Percentiles rank a stretch among this genome's conserved stretches.
phyloP scores from a whole-genome alignment of 306 rosid species.

The Macrotyloma uniflorum region DNA sequence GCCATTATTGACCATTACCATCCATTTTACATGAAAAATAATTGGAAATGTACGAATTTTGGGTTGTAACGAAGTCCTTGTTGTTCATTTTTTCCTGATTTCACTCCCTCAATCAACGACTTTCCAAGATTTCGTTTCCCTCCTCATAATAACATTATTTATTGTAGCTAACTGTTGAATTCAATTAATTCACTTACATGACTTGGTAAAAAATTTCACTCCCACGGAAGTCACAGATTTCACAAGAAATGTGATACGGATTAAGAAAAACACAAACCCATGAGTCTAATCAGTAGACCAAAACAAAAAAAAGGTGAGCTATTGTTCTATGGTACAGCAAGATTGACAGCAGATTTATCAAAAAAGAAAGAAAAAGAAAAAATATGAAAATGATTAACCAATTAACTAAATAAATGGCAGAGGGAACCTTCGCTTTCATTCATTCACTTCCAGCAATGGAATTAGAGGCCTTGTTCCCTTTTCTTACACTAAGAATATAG shows the following conservation, averaged over 20 bases:
- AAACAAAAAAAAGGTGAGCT: slow-evolving; percentile 1
- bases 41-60: neutral
- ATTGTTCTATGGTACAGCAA: neutral
- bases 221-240: neutral
- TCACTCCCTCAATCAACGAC: neutral
- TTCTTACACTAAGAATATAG: neutral
- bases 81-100: neutral
- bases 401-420: slow-evolving; percentile 23
- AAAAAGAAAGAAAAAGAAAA: neutral
- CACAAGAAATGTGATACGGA: neutral
- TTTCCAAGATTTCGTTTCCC: neutral
- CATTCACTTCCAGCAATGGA: slow-evolving; percentile 39
- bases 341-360: slow-evolving; percentile 26
- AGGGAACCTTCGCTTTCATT: slow-evolving; percentile 33
- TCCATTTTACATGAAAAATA: neutral
- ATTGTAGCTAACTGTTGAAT: neutral
- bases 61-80: neutral
- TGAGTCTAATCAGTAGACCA: slow-evolving; percentile 21
- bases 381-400: slow-evolving; percentile 19
- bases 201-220: slow-evolving; percentile 10
- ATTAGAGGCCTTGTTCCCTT: slow-evolving; percentile 32
- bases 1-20: neutral
- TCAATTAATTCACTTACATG: neutral
- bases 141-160: neutral
- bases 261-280: slow-evolving; percentile 14